phyloP scores from a whole-genome alignment of 352 stramenopile genomes.

The Pythium chondricola region DNA sequence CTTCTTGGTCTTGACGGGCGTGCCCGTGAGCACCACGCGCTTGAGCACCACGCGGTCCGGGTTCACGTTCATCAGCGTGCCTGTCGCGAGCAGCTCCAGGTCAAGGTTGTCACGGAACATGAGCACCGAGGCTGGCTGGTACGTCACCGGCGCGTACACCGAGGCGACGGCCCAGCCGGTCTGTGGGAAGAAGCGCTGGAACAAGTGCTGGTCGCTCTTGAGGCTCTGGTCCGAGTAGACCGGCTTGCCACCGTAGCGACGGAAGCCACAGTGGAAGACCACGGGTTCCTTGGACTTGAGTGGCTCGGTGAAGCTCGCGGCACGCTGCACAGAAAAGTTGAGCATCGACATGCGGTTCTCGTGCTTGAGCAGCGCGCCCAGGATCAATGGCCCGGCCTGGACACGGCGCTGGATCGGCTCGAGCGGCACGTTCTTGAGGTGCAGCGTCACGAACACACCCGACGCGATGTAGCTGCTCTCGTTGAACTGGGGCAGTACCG shows the following conservation, averaged over 20 bases:
- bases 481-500: constrained; percentile 52
- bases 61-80: constrained; percentile 94
- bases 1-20: constrained; percentile 98
- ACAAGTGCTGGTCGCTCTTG: constrained; percentile 99
- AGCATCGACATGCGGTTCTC: constrained; percentile 98
- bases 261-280: constrained; percentile 96
- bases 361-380: constrained; percentile 90
- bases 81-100: constrained; percentile 93
- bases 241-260: constrained; percentile 88
- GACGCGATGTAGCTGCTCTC: constrained; percentile 87
- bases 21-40: constrained; percentile 97
- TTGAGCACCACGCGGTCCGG: constrained; percentile 98
- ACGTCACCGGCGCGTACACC: constrained; percentile 93
- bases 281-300: constrained; percentile 96
- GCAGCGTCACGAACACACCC: constrained; percentile 90
- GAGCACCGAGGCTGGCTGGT: constrained; percentile 94
- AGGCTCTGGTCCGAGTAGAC: constrained; percentile 98
- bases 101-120: constrained; percentile 86
- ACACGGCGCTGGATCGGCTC: constrained; percentile 47
- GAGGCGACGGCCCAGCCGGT: constrained; percentile 87
- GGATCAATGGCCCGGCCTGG: constrained; percentile 53
- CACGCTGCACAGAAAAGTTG: constrained; percentile 94
- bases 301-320: constrained; percentile 68
- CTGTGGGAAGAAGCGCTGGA: constrained; percentile 95
- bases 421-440: constrained; percentile 67